phyloP scores from a whole-genome alignment of 2,329 filamentous ascomycete genomes.

The Aureobasidium sp. region DNA sequence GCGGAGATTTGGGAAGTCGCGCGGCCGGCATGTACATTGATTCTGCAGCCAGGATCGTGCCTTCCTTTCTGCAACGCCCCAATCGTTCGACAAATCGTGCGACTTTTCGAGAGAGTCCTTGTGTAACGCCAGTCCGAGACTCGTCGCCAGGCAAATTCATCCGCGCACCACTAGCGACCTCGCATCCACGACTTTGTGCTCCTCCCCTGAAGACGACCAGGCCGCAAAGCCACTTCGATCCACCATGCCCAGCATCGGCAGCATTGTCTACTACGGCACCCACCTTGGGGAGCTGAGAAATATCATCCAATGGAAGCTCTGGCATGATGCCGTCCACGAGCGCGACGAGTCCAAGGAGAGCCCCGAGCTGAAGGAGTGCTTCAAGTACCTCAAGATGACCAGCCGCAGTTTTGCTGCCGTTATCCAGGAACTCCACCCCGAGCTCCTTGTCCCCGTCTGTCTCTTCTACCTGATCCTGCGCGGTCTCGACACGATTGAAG shows the following conservation, averaged over 20 bases:
- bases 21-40: neutral
- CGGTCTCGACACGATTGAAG: constrained; percentile 95
- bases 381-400: constrained; percentile 76
- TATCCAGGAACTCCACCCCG: constrained; percentile 91
- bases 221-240: neutral
- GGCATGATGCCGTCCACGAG: constrained; percentile 89
- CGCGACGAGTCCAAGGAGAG: constrained; percentile 72
- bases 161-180: neutral
- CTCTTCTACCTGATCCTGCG: constrained; percentile 92
- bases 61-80: neutral
- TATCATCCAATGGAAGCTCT: constrained; percentile 59
- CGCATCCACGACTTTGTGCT: neutral
- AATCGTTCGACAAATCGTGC: constrained; percentile 10
- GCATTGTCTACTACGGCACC: constrained; percentile 28
- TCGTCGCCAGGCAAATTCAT: neutral
- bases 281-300: constrained; percentile 31
- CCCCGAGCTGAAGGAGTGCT: constrained; percentile 70
- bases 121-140: neutral
- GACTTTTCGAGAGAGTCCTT: neutral
- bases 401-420: constrained; percentile 90
- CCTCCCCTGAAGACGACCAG: constrained; percentile 1
- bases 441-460: constrained; percentile 80
- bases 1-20: constrained; percentile 10
- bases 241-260: constrained; percentile 18
- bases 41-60: neutral